Evolutionary conservation across 495 filamentous ascomycete genomes (phyloP), one percentile per base, ranked within the genome.

Genomic region (Alectoria sarmentosa): DNA sequence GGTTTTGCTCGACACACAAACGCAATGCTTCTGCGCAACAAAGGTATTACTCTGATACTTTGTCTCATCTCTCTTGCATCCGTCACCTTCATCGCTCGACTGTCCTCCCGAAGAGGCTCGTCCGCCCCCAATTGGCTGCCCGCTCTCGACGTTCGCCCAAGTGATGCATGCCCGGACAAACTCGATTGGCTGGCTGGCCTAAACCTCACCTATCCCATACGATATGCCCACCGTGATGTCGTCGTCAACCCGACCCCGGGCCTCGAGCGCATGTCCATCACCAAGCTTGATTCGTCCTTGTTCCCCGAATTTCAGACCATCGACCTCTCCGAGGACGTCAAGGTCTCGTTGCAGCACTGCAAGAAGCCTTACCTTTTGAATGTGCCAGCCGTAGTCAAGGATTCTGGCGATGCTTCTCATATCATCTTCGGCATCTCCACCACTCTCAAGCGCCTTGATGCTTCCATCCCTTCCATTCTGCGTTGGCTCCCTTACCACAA

Each of bases 401-500:
- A 77, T 48, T 73, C 77, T 61, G 74, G 78, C 32, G 79, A 82
- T 15, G 80, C 80, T 32, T 78, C 79, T 36, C 79, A 82, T 70
- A 67, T 81, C 26, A 70, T 83, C 21, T 82, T 83, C 58, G 80
- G 80, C 65, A 65, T 83, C 65, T 76, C 78, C 19, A 82, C 80
- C n/a, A 79, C 79, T 5, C 75, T 80, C 13, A 76, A 78, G 58
- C 76, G 79, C 67, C 72, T 83, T 46, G 79, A 82, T 62, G 77
- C 75, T 48, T 67, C 80, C 52, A 75, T 82, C 46, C 76, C 77
- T 3, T 77, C 78, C 34, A 72, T 83, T 37, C 73, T 80, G 10
- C 80, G 80, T 65, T 81, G 76, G 58, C 80, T 81, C 49, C 76
- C 78, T 60, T 75, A 77, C 73, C 78, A 78, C 67, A 77, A 81